A percentile compares a stretch with the other conserved stretches of the same genome.
phyloP scores from a whole-genome alignment of 805 yeast species.

The Saccharomycopsis sp. region DNA sequence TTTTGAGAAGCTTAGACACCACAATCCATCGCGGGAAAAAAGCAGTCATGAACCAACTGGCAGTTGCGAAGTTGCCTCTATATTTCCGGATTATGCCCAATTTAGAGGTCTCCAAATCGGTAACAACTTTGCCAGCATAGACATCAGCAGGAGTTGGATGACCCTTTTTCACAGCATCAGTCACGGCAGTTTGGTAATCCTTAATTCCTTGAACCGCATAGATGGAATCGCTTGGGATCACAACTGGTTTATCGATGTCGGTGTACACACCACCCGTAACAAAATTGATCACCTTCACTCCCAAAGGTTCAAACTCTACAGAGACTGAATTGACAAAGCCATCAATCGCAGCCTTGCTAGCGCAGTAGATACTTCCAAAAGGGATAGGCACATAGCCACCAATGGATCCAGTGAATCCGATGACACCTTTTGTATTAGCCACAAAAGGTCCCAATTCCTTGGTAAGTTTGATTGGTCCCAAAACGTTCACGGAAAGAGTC shows the following conservation, averaged over 20 bases:
- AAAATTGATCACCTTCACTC: slow-evolving; percentile 34
- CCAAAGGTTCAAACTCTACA: slow-evolving; percentile 33
- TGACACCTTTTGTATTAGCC: slow-evolving; percentile 30
- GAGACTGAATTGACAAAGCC: slow-evolving; percentile 31
- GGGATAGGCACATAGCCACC: slow-evolving; percentile 31
- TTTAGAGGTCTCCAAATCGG: slow-evolving; percentile 35
- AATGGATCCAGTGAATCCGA: slow-evolving; percentile 34
- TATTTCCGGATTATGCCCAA: not conserved
- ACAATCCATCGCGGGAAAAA: not conserved
- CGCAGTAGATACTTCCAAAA: slow-evolving; percentile 30
- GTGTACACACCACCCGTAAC: slow-evolving; percentile 37
- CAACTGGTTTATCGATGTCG: slow-evolving; percentile 20
- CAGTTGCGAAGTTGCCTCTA: not conserved
- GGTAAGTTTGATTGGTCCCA: slow-evolving; percentile 34
- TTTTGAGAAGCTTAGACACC: not conserved
- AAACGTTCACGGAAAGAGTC: slow-evolving; percentile 31
- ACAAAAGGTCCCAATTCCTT: slow-evolving; percentile 30
- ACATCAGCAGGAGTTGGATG: slow-evolving; percentile 52
- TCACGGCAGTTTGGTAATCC: slow-evolving; percentile 42
- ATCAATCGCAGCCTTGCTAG: slow-evolving; percentile 37
- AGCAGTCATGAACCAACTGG: not conserved
- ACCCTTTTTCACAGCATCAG: slow-evolving; percentile 50
- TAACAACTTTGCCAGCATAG: slow-evolving; percentile 50
- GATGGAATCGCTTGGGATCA: slow-evolving; percentile 16
- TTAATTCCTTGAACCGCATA: slow-evolving; percentile 45